Percentiles rank a stretch among this genome's conserved stretches.
phyloP scores from a whole-genome alignment of 2,329 filamentous ascomycete species.

The Myriosclerotinia scirpicola region DNA sequence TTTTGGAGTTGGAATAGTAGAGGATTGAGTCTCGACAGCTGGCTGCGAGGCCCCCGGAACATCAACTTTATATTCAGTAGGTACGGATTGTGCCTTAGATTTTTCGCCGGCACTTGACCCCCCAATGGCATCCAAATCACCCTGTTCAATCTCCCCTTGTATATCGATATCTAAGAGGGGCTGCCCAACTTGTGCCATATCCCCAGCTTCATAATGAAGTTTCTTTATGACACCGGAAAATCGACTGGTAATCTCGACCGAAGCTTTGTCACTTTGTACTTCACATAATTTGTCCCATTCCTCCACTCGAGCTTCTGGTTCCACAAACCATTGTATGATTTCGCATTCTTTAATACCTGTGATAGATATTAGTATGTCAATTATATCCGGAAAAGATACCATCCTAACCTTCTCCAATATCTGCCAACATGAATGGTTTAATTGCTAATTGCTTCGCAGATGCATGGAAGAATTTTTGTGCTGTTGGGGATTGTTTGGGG shows the following conservation, averaged over 20 bases:
- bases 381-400: neutral
- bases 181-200: constrained; percentile 95
- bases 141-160: constrained; percentile 68
- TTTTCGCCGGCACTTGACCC: constrained; percentile 35
- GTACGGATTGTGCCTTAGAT: constrained; percentile 23
- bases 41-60: constrained; percentile 5
- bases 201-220: constrained; percentile 90
- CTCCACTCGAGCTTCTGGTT: constrained; percentile 91
- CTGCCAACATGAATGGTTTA: constrained; percentile 79
- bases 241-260: constrained; percentile 87
- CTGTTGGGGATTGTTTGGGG: constrained; percentile 27
- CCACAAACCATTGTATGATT: constrained; percentile 99
- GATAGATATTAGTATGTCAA: constrained; percentile 18
- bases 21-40: neutral
- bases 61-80: constrained; percentile 14
- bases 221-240: constrained; percentile 96
- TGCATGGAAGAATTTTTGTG: constrained; percentile 34
- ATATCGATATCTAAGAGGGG: constrained; percentile 95
- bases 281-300: constrained; percentile 98
- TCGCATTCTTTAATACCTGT: constrained; percentile 96
- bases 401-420: constrained; percentile 76
- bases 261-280: constrained; percentile 96
- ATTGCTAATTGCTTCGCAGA: constrained; percentile 48
- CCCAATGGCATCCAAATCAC: constrained; percentile 51
- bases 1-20: constrained; percentile 18